phyloP scores from a whole-genome alignment of 2,329 filamentous ascomycete genomes.

The Leptodontidium sp. region DNA sequence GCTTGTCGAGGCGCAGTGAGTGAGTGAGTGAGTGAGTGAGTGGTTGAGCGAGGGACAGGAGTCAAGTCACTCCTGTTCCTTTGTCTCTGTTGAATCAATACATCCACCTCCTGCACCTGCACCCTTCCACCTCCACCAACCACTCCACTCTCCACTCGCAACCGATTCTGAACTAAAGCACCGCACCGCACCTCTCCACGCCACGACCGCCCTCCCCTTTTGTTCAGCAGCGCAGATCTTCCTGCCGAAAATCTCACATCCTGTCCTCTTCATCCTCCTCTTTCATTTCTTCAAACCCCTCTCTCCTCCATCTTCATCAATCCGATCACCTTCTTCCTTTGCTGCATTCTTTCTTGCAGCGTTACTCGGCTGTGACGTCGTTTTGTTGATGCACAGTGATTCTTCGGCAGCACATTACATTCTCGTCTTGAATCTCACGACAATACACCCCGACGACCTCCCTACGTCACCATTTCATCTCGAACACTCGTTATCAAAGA shows the following conservation, averaged over 20 bases:
- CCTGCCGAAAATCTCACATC: slow-evolving; percentile 12
- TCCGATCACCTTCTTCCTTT: neutral
- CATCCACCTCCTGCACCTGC: too few relatives aligned
- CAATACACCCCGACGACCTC: neutral
- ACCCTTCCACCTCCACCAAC: neutral
- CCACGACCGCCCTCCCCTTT: slow-evolving; percentile 16
- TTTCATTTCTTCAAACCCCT: slow-evolving; percentile 9
- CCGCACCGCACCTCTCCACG: slow-evolving; percentile 9
- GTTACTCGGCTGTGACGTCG: slow-evolving; percentile 17
- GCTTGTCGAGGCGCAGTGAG: neutral
- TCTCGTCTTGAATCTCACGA: neutral
- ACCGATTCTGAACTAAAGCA: neutral
- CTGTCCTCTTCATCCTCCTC: neutral
- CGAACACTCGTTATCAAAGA: slow-evolving; percentile 2
- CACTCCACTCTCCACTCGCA: slow-evolving; percentile 10
- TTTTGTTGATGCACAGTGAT: slow-evolving; percentile 15
- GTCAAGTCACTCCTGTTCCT: neutral
- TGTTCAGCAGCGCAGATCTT: slow-evolving; percentile 9
- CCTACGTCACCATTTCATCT: neutral
- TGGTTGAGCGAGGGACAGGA: neutral
- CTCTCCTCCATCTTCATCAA: slow-evolving; percentile 11
- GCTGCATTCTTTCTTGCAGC: slow-evolving; percentile 15
- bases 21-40: neutral
- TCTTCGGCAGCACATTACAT: neutral
- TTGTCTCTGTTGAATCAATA: neutral